These are phyloP conservation scores for Fagus crenata DNA, from an alignment of 306 rosid species.

Conservation along the genomic window DNA sequence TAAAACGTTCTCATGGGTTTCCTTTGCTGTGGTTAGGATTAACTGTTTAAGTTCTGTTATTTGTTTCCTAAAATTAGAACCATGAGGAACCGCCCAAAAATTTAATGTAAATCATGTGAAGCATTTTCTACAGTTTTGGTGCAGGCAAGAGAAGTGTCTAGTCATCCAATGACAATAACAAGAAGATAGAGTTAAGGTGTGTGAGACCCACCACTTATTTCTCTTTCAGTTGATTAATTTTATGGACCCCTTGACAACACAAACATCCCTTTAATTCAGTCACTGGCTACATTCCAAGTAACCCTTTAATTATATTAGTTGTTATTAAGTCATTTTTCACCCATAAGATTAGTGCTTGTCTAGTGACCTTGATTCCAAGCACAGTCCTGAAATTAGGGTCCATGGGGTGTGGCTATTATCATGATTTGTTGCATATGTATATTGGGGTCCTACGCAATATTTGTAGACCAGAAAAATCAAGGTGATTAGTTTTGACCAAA, in stretches of 20 bases:
- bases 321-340: conserved; percentile 44
- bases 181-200: conserved; percentile 34
- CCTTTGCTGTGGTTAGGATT: neutral
- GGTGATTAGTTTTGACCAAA: conserved; percentile 38
- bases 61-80: neutral
- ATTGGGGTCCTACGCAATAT: conserved; percentile 27
- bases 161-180: conserved; percentile 42
- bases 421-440: conserved; percentile 13
- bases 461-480: conserved; percentile 24
- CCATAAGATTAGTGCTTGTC: conserved; percentile 47
- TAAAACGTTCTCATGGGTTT: neutral
- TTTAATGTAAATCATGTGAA: conserved; percentile 12
- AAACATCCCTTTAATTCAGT: conserved; percentile 39
- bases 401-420: conserved; percentile 33
- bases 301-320: conserved; percentile 36
- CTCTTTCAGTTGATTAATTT: conserved; percentile 31
- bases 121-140: conserved; percentile 30
- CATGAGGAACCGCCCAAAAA: conserved; percentile 18
- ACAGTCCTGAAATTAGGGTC: conserved; percentile 40
- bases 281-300: conserved; percentile 40
- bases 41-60: neutral
- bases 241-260: conserved; percentile 41
- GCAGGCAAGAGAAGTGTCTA: conserved; percentile 42
- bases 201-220: conserved; percentile 43
- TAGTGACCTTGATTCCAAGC: conserved; percentile 35